Evolutionary conservation across 352 stramenopile species (phyloP).

Genomic region (Thalassiosira pacifica): DNA sequence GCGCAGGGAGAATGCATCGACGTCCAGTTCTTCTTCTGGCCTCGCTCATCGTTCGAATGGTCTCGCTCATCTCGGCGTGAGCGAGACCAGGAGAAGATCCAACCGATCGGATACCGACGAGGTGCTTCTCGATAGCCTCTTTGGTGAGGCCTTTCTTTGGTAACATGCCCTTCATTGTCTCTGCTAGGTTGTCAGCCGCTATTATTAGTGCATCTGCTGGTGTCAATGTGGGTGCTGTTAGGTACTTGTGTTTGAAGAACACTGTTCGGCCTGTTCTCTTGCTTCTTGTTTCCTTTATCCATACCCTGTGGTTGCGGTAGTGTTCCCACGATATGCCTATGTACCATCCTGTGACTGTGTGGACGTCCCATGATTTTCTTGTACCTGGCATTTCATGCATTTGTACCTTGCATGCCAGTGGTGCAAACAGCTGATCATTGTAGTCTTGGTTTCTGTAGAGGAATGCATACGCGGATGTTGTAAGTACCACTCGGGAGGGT

Average conservation of each 20-base stretch:
- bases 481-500: not conserved
- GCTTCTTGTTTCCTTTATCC: constrained; percentile 35
- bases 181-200: constrained; percentile 4
- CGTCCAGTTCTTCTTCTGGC: no score
- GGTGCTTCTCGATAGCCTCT: constrained; percentile 3
- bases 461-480: constrained; percentile 20
- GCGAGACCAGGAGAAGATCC: no score
- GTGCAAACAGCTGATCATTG: constrained; percentile 19
- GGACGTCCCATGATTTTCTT: constrained; percentile 39
- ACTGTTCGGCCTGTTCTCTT: constrained; percentile 44
- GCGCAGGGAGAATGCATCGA: no score
- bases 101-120: no score
- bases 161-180: constrained; percentile 3
- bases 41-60: no score
- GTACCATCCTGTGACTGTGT: constrained; percentile 63
- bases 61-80: no score
- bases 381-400: constrained; percentile 46
- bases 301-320: constrained; percentile 62
- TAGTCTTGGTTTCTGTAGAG: constrained; percentile 6
- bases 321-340: constrained; percentile 59
- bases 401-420: constrained; percentile 56
- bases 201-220: constrained; percentile 23
- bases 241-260: constrained; percentile 53
- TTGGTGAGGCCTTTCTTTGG: not conserved
- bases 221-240: constrained; percentile 32